These are phyloP conservation scores for Uronychia setigera DNA, from an alignment of 73 alveolate genomes.

Conservation along the genomic window DNA sequence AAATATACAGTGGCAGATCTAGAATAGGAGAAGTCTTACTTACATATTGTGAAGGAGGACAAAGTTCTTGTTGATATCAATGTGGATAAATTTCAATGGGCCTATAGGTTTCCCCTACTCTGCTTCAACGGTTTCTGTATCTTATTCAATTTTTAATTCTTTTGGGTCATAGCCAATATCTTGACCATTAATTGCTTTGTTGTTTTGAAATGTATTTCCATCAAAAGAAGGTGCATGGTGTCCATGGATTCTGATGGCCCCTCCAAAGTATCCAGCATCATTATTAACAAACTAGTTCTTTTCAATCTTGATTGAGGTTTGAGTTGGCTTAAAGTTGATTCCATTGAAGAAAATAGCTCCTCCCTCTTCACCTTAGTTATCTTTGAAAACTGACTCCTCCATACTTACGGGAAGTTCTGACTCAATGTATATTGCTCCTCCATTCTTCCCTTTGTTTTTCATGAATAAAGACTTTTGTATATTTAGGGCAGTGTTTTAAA, in stretches of 20 bases:
- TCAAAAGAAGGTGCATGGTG: neutral
- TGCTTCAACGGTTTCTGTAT: neutral
- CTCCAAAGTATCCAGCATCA: neutral
- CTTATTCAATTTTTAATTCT: neutral
- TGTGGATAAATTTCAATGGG: neutral
- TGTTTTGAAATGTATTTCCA: neutral
- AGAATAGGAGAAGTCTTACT: neutral
- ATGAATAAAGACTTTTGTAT: neutral
- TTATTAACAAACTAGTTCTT: neutral
- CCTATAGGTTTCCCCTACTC: neutral
- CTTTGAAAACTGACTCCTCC: neutral
- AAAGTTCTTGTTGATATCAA: neutral
- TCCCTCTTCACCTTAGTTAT: neutral
- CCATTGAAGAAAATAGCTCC: neutral
- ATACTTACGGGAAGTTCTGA: neutral
- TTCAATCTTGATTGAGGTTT: neutral
- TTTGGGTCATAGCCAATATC: neutral
- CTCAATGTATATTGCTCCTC: neutral
- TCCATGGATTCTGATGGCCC: neutral
- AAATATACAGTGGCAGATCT: neutral
- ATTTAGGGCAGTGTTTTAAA: neutral
- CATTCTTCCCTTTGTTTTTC: neutral
- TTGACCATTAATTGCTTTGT: neutral
- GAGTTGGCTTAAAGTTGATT: neutral
- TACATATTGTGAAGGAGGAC: neutral